Conservation (phyloP, 2,329 filamentous ascomycete species). For the Fusarium anthophilum region DNA sequence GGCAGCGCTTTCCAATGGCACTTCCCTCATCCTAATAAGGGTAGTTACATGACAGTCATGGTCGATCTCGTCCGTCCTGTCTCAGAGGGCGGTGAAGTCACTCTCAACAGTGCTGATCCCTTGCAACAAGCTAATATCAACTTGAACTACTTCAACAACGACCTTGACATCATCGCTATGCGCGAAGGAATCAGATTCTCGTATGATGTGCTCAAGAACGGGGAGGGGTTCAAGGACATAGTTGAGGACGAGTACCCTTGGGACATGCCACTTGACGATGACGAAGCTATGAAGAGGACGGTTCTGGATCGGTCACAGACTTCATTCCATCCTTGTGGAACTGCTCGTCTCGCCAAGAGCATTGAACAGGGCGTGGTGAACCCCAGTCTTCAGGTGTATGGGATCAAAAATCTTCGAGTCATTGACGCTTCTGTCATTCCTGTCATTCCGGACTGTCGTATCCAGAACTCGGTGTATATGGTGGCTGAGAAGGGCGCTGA, state of each 20-base stretch:
- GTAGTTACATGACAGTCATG: slow-evolving; percentile 66
- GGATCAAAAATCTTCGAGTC: slow-evolving; percentile 62
- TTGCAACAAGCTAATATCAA: slow-evolving; percentile 65
- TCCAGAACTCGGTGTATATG: slow-evolving; percentile 70
- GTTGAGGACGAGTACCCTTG: slow-evolving; percentile 66
- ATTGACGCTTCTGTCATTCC: slow-evolving; percentile 67
- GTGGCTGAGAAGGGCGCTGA: slow-evolving; percentile 60
- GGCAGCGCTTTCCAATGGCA: slow-evolving; percentile 59
- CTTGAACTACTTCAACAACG: slow-evolving; percentile 66
- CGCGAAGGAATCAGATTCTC: slow-evolving; percentile 65
- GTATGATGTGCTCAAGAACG: slow-evolving; percentile 65
- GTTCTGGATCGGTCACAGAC: slow-evolving; percentile 68
- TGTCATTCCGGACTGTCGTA: slow-evolving; percentile 63
- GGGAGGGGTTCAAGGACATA: slow-evolving; percentile 65
- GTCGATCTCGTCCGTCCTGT: slow-evolving; percentile 56
- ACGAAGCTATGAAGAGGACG: slow-evolving; percentile 64
- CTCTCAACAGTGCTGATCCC: slow-evolving; percentile 65
- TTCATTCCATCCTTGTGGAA: slow-evolving; percentile 67
- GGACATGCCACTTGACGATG: slow-evolving; percentile 65
- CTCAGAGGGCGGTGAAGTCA: slow-evolving; percentile 61
- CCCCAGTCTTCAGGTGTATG: slow-evolving; percentile 60
- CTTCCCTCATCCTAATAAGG: slow-evolving; percentile 52
- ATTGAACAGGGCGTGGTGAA: slow-evolving; percentile 61
- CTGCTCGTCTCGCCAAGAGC: slow-evolving; percentile 60
- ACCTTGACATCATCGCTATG: slow-evolving; percentile 65